Evolutionary conservation across 148 eudicot species (phyloP).

Genomic region (Rhododendron williamsianum): DNA sequence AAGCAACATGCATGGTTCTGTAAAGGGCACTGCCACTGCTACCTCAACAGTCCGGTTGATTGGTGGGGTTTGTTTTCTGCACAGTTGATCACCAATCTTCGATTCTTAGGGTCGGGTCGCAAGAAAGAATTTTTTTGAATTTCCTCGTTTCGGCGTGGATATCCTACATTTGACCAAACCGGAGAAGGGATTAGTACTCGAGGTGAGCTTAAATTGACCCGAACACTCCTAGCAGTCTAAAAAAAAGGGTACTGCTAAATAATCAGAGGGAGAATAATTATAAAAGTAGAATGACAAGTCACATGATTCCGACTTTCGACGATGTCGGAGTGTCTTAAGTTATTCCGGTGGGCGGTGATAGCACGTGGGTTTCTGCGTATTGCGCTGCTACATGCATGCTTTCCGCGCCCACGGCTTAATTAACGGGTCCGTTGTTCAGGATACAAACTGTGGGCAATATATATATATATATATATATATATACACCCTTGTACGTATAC

Average conservation of each 20-base stretch:
- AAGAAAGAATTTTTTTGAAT: neutral
- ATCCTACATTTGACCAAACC: too few species aligned
- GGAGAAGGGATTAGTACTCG: too few species aligned
- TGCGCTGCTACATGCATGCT: neutral
- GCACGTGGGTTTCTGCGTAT: neutral
- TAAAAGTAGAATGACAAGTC: neutral
- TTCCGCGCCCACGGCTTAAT: neutral
- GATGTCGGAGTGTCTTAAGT: neutral
- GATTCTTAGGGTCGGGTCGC: too few species aligned
- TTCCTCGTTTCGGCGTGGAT: neutral
- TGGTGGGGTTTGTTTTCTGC: too few species aligned
- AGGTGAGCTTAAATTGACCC: too few species aligned
- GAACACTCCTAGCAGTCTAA: too few species aligned
- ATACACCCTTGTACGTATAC: neutral
- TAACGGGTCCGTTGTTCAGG: neutral
- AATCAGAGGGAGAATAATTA: neutral
- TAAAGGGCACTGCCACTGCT: too few species aligned
- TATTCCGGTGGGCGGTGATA: slow-evolving; percentile 10
- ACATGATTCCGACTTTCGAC: neutral
- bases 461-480: neutral
- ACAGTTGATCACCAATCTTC: too few species aligned
- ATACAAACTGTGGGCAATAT: neutral
- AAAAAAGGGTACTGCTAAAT: neutral
- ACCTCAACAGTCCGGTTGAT: too few species aligned
- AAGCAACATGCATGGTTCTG: neutral